These are phyloP conservation scores for Bjerkandera adusta DNA, from an alignment of 1,284 basidiomycete genomes.

Conservation along the genomic window DNA sequence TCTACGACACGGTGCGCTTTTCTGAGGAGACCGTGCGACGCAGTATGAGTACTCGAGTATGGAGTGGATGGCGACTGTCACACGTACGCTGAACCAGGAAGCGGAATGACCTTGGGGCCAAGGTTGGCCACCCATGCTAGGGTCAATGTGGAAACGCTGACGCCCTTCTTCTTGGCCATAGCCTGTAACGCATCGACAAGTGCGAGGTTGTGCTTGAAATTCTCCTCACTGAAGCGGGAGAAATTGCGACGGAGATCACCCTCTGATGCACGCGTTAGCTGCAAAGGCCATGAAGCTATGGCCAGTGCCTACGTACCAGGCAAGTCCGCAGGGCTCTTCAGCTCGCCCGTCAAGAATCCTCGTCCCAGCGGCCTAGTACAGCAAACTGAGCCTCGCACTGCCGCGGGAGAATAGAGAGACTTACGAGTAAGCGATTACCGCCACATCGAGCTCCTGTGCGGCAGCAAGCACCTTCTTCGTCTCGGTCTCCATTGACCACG, in stretches of 20 bases:
- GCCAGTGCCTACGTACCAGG: constrained; percentile 19
- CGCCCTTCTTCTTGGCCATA: constrained; percentile 47
- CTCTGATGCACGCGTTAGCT: constrained; percentile 15
- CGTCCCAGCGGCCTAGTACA: constrained; percentile 51
- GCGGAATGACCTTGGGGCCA: constrained; percentile 48
- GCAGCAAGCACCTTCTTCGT: constrained; percentile 38
- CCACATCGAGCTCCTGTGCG: constrained; percentile 42
- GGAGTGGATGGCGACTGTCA: too few relatives aligned
- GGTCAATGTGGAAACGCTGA: constrained; percentile 55
- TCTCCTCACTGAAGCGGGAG: constrained; percentile 38
- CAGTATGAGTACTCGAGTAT: too few relatives aligned
- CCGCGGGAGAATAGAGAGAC: constrained; percentile 11
- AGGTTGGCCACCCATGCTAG: constrained; percentile 59
- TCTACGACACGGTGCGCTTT: constrained; percentile 39
- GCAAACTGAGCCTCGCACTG: too few relatives aligned
- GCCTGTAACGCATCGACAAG: constrained; percentile 46
- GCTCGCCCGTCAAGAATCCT: constrained; percentile 53
- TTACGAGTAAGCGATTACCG: constrained; percentile 53
- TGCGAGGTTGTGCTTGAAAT: constrained; percentile 53
- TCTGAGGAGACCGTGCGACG: constrained; percentile 19
- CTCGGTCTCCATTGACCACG: constrained; percentile 48
- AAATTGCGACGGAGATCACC: constrained; percentile 35
- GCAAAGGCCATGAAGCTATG: not conserved
- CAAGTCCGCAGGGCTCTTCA: constrained; percentile 46
- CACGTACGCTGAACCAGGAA: constrained; percentile 49